phyloP scores from a whole-genome alignment of 2,329 filamentous ascomycete genomes.

The Trichoderma arundinaceum region DNA sequence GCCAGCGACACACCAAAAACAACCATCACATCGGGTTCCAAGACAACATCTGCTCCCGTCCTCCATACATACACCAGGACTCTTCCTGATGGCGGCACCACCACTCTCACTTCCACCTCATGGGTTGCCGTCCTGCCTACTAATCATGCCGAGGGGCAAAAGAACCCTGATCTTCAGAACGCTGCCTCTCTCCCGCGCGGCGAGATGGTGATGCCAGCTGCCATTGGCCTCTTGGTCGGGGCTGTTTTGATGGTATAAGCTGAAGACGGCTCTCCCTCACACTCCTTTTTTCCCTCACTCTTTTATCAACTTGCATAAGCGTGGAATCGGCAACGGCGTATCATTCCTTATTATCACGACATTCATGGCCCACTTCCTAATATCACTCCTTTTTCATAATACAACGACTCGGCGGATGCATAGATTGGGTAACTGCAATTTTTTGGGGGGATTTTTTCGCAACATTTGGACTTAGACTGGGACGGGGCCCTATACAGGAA shows the following conservation, averaged over 20 bases:
- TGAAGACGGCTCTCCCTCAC: background rate
- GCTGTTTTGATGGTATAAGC: slow-evolving; percentile 40
- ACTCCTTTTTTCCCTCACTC: background rate
- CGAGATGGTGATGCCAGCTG: slow-evolving; percentile 38
- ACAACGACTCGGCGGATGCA: slow-evolving; percentile 14
- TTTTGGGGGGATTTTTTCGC: background rate
- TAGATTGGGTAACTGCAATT: slow-evolving; percentile 31
- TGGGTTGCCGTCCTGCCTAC: slow-evolving; percentile 53
- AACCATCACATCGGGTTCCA: slow-evolving; percentile 45
- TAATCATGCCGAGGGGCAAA: slow-evolving; percentile 38
- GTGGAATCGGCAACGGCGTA: slow-evolving; percentile 29
- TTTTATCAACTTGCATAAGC: slow-evolving; percentile 11
- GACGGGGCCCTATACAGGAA: slow-evolving; percentile 1
- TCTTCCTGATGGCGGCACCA: slow-evolving; percentile 51
- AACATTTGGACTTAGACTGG: slow-evolving; percentile 31
- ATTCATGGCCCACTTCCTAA: slow-evolving; percentile 29
- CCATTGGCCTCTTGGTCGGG: slow-evolving; percentile 40
- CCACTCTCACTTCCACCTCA: slow-evolving; percentile 56
- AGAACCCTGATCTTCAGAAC: slow-evolving; percentile 48
- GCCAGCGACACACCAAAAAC: slow-evolving; percentile 1
- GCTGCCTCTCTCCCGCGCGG: slow-evolving; percentile 39
- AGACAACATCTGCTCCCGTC: slow-evolving; percentile 47
- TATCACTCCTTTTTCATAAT: slow-evolving; percentile 23
- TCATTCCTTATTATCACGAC: slow-evolving; percentile 22
- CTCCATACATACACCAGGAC: slow-evolving; percentile 54